These are phyloP conservation scores for Yarrowia divulgata DNA, from an alignment of 805 yeast species.

Conservation along the genomic window DNA sequence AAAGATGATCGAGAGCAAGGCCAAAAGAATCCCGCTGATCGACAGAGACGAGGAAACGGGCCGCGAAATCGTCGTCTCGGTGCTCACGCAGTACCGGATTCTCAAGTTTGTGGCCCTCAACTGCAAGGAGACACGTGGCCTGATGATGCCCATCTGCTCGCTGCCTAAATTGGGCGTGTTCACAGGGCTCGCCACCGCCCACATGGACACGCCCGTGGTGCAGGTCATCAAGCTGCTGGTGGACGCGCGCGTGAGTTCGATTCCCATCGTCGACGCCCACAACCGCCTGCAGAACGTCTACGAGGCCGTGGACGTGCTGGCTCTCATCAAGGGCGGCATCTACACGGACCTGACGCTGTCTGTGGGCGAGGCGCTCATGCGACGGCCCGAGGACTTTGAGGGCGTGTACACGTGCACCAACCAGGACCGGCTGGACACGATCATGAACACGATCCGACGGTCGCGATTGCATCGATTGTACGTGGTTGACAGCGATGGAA, in stretches of 20 bases:
- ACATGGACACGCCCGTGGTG: conserved; percentile 89
- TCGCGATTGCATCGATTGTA: conserved; percentile 90
- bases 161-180: conserved; percentile 64
- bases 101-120: conserved; percentile 93
- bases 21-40: conserved; percentile 91
- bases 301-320: conserved; percentile 93
- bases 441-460: conserved; percentile 90
- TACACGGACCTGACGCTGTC: conserved; percentile 87
- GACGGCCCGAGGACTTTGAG: conserved; percentile 94
- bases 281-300: conserved; percentile 81
- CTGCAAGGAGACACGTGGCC: conserved; percentile 90
- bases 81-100: conserved; percentile 94
- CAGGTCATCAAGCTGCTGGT: conserved; percentile 88
- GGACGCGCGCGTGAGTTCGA: conserved; percentile 81
- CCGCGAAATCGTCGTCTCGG: conserved; percentile 93
- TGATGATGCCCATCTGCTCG: conserved; percentile 75
- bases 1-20: conserved; percentile 85
- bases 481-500: conserved; percentile 85
- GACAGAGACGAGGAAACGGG: conserved; percentile 93
- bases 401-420: conserved; percentile 96
- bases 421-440: conserved; percentile 83
- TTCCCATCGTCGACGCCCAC: conserved; percentile 87
- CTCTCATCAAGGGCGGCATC: conserved; percentile 91
- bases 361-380: conserved; percentile 94
- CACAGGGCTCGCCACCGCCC: conserved; percentile 71